Base-by-base conservation (phyloP, 306 rosid genomes). In the Lathyrus aphaca region DNA sequence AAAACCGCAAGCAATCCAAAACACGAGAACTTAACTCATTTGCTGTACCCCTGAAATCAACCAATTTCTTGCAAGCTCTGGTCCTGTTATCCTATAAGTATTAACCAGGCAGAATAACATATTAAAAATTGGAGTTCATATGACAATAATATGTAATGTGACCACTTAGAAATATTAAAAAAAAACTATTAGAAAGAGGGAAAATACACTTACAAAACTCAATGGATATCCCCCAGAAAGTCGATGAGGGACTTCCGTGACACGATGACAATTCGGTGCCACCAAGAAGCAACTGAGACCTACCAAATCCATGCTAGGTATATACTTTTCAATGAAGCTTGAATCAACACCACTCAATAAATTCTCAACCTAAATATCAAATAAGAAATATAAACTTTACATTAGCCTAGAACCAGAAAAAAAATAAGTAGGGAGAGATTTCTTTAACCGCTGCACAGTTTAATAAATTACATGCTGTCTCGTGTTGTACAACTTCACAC, bases 261-360 rank as follows among this genome's bases (percentile, higher is more conserved):
- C 88, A 13, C 97, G 96, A 74, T 89, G 97, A 75, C 81, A 68
- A 81, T 95, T 95, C 12, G 99, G 96, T 13, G 97, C 87, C 69
- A 95, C 96, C 4, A 82, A 89, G 77, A 95, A 91, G 77, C 82
- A 67, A 71, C 59, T 79, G 49, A 95, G 71, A 63, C 55, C 43
- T 65, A 87, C 80, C 70, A 89, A 83, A 67, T 81, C 83, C 59
- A 29, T 69, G 67, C 82, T 75, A 13, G 88, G 72, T 66, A 95
- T 83, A 81, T 74, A 86, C 69, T 83, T 87, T 61, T 74, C 59
- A 10, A 91, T 80, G 50, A 95, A 79, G 25, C 78, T 68, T 6
- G 84, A 77, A 81, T 91, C 96, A 18, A 95, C 79, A 81, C 55
- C 92, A 42, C 69, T 74, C 86, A 95, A 74, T 82, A 95, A 79